A percentile compares a stretch with the other conserved stretches of the same genome.
Evolutionary conservation across 2,329 filamentous ascomycete species (phyloP).

Genomic region (Incumbomyces lentus): DNA sequence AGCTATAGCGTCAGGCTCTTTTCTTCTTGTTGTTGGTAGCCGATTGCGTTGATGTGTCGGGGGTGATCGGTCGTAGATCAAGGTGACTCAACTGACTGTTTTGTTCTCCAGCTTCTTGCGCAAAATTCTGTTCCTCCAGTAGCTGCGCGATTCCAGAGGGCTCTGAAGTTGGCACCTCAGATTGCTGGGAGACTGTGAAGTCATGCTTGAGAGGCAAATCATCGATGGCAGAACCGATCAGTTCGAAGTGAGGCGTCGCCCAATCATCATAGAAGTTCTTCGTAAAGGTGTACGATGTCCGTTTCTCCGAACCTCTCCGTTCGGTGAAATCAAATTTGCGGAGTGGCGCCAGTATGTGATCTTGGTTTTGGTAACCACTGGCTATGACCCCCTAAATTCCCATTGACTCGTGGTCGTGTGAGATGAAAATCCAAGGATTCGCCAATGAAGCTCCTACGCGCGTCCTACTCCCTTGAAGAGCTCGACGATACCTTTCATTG

Average conservation of each 20-base stretch:
- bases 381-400: slow-evolving; percentile 21
- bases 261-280: slow-evolving; percentile 30
- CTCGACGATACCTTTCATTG: slow-evolving; percentile 30
- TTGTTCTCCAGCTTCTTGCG: no score
- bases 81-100: no score
- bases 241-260: slow-evolving; percentile 6
- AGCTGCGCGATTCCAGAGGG: no score
- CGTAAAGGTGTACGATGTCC: slow-evolving; percentile 29
- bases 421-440: slow-evolving; percentile 8
- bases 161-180: no score
- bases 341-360: slow-evolving; percentile 31
- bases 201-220: no score
- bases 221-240: no score
- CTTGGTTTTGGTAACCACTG: slow-evolving; percentile 14
- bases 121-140: no score
- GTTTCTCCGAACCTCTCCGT: slow-evolving; percentile 27
- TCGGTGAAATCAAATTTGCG: slow-evolving; percentile 25
- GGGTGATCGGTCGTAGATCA: no score
- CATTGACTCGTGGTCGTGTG: slow-evolving; percentile 17
- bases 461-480: slow-evolving; percentile 30
- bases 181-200: no score
- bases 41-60: no score
- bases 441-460: slow-evolving; percentile 25
- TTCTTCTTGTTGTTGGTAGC: no score
- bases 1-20: no score